Evolutionary conservation across 164 flowering plant genomes (phyloP), one percentile per base, ranked within the genome.

Genomic region (Stephania japonica): DNA sequence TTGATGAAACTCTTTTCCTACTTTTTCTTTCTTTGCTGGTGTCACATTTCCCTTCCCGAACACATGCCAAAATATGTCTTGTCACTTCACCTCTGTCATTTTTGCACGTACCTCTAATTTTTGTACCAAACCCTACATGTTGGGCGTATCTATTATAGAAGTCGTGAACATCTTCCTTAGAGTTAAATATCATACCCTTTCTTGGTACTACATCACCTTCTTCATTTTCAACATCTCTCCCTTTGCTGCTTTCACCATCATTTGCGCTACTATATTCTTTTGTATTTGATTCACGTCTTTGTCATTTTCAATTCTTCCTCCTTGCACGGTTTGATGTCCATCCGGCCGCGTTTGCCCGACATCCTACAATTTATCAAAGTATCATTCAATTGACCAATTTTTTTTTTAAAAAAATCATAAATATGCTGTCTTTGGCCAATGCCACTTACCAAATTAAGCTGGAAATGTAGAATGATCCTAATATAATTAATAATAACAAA

Each of bases 51-150:
- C 72, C 72, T 27, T 70, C 72, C 32, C 64, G 26, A 53, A 61
- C 32, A 50, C 72, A 70, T 56, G 63, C 38, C 72, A 70, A 70
- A 49, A 62, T 26, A 50, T 41, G 25, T 25, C 65, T 21, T 27
- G 42, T n/a, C 38, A 70, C 72, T 70, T 70, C 24, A 50, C 72
- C n/a, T 27, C 59, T 50, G 42, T 50, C 42, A 23, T 49, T 70
- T 70, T 50, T 53, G 64, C 72, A 70, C 27, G 72, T 50, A 70
- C 27, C n/a, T 70, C 63, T 70, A 50, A 70, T 62, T 70, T 62
- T 50, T 23, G 59, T 18, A 4, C 64, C 63, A 50, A 70, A 70
- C 16, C 72, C 72, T 7, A 70, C 27, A 26, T 49, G 64, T 41
- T 50, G 32, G 10, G 72, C 72, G 32, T 70, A 70, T n/a, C 6